phyloP scores from a whole-genome alignment of 1,139 yeast genomes.

The Hyphopichia buzzinii region DNA sequence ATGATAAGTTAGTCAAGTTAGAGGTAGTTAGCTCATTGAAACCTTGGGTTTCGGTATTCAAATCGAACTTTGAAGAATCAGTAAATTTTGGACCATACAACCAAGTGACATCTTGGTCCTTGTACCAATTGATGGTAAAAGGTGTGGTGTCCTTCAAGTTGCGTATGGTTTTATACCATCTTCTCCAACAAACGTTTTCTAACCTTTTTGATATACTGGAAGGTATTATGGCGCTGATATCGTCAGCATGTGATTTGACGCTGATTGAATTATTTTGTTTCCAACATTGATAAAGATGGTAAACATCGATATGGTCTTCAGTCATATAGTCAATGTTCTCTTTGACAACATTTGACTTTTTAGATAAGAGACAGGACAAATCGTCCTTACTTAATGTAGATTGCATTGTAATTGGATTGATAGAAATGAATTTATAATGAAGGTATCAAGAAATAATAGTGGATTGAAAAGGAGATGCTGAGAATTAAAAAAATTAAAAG shows the following conservation, averaged over 20 bases:
- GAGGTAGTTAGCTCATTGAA: not conserved
- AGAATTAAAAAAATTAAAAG: too few species aligned
- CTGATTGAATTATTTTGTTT: slow-evolving; percentile 20
- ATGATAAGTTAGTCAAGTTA: slow-evolving; percentile 1
- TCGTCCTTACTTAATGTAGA: slow-evolving; percentile 3
- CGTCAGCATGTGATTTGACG: slow-evolving; percentile 16
- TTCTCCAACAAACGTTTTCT: slow-evolving; percentile 42
- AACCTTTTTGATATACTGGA: slow-evolving; percentile 29
- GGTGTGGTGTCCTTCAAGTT: slow-evolving; percentile 32
- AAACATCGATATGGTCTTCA: slow-evolving; percentile 12
- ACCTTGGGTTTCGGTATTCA: not conserved
- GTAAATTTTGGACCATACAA: slow-evolving; percentile 42
- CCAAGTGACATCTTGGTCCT: slow-evolving; percentile 45
- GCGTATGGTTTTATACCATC: slow-evolving; percentile 34
- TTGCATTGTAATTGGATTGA: slow-evolving; percentile 4
- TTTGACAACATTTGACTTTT: slow-evolving; percentile 9
- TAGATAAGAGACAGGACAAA: slow-evolving; percentile 1
- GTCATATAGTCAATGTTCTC: slow-evolving; percentile 39
- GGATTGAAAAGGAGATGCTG: too few species aligned
- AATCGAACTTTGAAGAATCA: slow-evolving; percentile 3
- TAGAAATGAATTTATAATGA: slow-evolving; percentile 3
- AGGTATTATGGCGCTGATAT: slow-evolving; percentile 24
- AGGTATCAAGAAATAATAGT: too few species aligned
- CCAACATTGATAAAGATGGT: slow-evolving; percentile 25
- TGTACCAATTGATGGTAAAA: slow-evolving; percentile 42